Percentiles rank a stretch among this genome's conserved stretches.
phyloP scores from a whole-genome alignment of 768 basidiomycete genomes.

The Termitomyces sp. region DNA sequence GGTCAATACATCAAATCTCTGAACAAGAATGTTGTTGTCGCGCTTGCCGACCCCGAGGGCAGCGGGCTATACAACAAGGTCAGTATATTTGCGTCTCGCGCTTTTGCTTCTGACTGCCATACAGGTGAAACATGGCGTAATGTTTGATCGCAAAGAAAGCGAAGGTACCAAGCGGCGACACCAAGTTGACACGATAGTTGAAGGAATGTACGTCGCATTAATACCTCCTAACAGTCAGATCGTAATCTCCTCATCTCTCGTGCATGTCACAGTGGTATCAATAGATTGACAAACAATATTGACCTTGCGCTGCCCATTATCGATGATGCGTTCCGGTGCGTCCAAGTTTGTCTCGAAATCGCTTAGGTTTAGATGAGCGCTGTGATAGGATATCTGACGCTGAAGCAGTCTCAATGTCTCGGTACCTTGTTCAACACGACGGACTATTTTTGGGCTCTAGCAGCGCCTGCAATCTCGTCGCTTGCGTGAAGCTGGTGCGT shows the following conservation, averaged over 20 bases:
- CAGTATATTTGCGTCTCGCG: neutral
- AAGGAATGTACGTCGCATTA: constrained; percentile 59
- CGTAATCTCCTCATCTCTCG: neutral
- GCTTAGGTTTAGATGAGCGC: neutral
- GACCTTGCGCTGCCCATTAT: constrained; percentile 78
- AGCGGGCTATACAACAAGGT: constrained; percentile 96
- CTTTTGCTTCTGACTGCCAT: neutral
- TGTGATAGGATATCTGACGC: constrained; percentile 76
- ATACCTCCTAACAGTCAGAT: neutral
- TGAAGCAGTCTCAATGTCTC: constrained; percentile 94
- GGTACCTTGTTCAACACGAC: constrained; percentile 85
- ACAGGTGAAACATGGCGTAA: constrained; percentile 85
- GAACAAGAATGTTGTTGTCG: constrained; percentile 59
- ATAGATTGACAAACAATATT: constrained; percentile 88
- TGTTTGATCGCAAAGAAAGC: constrained; percentile 90
- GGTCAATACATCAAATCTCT: constrained; percentile 77
- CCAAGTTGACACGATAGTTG: constrained; percentile 95
- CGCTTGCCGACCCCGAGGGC: constrained; percentile 88
- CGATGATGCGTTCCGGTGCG: constrained; percentile 82
- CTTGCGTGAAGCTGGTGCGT: constrained; percentile 76
- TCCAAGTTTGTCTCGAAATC: neutral
- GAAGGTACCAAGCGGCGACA: constrained; percentile 92
- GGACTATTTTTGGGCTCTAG: constrained; percentile 95
- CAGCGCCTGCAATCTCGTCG: constrained; percentile 94
- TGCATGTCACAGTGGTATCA: constrained; percentile 65